Base-by-base conservation (phyloP, 495 filamentous ascomycete species). In the Lophiostoma macrostomum region DNA sequence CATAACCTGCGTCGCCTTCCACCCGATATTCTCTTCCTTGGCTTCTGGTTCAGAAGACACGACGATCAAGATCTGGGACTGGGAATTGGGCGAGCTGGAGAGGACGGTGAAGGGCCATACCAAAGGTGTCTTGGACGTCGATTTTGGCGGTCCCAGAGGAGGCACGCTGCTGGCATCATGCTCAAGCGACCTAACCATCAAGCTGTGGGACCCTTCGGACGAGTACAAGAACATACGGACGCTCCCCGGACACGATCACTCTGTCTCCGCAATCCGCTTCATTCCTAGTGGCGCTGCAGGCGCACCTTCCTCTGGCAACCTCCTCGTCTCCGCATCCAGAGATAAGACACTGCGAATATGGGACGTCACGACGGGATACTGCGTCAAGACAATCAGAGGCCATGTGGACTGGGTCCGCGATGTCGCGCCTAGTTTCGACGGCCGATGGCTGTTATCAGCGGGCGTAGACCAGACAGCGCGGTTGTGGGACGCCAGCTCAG, bases 181-280 rank as follows among this genome's bases (percentile, higher is more conserved):
- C 70, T 89, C 84, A 14, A 86, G 84, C 43, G 93, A 96, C 63
- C 73, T 96, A 3, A 95, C 89, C 1, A 95, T 96, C 71, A 98
- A 96, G 65, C 69, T 98, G 6, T 98, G 93, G 93, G 91, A 96
- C 52, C 93, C 93, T 1, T 82, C 79, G 18, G 87, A 96, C 61
- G 88, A 94, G 32, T 96, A 97, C 73, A 94, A 95, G 62, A 95
- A 96, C 64, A 91, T 95, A 50, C 81, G 91, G 32, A 98, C 91
- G 0, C 78, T 98, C 4, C 84, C 85, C 1, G 93, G 93, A 6
- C 93, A 98, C 68, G 93, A 98, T 60, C 91, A 96, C 66, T 87
- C 81, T 48, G 86, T 97, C 38, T 90, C 85, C 46, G 84, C 87
- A 8, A 82, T 97, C 2, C 83, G 90, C 3, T 96, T 96, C 66